phyloP scores from a whole-genome alignment of 164 flowering plant species.

The Tinospora cordifolia region DNA sequence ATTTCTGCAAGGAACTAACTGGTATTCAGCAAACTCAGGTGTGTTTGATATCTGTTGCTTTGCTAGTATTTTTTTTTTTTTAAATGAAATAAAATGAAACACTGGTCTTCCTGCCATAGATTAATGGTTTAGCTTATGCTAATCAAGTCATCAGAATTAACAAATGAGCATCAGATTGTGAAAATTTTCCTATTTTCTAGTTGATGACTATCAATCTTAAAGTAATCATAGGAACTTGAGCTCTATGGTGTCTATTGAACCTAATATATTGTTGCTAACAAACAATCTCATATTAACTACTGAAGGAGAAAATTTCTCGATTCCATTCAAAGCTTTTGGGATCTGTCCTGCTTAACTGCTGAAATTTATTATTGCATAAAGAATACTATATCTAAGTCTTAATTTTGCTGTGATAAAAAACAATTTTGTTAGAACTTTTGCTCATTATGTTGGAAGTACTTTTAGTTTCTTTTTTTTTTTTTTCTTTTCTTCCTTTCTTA shows the following conservation, averaged over 20 bases:
- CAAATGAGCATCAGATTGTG: too few relatives aligned
- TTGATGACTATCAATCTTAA: too few relatives aligned
- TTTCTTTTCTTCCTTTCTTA: not conserved
- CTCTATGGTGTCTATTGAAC: too few relatives aligned
- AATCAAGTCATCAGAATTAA: too few relatives aligned
- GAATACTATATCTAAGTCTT: not conserved
- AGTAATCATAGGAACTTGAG: too few relatives aligned
- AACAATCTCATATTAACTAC: not conserved
- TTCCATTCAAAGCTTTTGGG: not conserved
- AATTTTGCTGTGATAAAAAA: not conserved
- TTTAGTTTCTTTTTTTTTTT: not conserved
- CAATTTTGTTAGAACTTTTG: not conserved
- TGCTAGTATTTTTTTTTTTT: not conserved
- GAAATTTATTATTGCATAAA: not conserved
- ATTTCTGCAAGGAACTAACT: slow-evolving; percentile 94
- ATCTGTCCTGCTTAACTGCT: not conserved
- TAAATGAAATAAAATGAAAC: too few relatives aligned
- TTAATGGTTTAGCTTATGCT: too few relatives aligned
- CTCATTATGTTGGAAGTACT: not conserved
- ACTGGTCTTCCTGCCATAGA: too few relatives aligned
- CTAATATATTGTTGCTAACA: not conserved
- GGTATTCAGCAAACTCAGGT: slow-evolving; percentile 97
- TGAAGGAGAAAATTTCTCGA: not conserved
- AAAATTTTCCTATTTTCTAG: too few relatives aligned
- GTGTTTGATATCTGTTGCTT: not conserved